Evolutionary conservation across 805 yeast species (phyloP), one percentile per base, ranked within the genome.

Genomic region (Wickerhamiella domercqiae): DNA sequence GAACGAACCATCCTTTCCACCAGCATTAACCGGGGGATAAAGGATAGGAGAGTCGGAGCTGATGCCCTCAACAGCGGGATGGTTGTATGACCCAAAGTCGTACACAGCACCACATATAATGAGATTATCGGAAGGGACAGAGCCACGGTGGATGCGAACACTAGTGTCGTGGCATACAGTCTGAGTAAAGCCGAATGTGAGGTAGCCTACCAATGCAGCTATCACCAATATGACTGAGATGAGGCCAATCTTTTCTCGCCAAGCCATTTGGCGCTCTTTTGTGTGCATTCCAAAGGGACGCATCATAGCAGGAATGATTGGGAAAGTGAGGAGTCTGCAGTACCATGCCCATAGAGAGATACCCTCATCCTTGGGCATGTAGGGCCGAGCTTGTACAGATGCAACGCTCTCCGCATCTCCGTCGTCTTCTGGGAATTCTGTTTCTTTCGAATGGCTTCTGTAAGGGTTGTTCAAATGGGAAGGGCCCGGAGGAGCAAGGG

Each of bases 191-290:
- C 97, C 97, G 60, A 87, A 87, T 2, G 95, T 83, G 47, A 87
- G 63, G 54, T 67, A 90, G 1, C 93, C 95, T 29, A 84, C 78
- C 37, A 78, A 55, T 0, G 81, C 73, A 39, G 90, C 96, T 33
- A 80, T 60, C 47, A 69, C 68, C 15, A 78, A 45, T 48, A 87
- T 84, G 38, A 84, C 66, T 1, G 90, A 68, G 32, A 87, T 64
- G 32, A 90, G 65, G 1, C 83, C 97, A 38, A 86, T 78, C 53
- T 87, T 87, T 53, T 90, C 98, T 52, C 98, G 70, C 98, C 98
- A 90, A 0, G 97, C 97, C 64, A 74, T 73, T 54, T 86, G 96
- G 42, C 94, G 72, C 32, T 75, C 86, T 47, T 73, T 72, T 16
- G 78, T 73, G 24, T 70, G 68, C 68, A 87, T 68, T 2, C 97